These are phyloP conservation scores for Colletotrichum noveboracense DNA, from an alignment of 2,329 filamentous ascomycete genomes.

Conservation along the genomic window DNA sequence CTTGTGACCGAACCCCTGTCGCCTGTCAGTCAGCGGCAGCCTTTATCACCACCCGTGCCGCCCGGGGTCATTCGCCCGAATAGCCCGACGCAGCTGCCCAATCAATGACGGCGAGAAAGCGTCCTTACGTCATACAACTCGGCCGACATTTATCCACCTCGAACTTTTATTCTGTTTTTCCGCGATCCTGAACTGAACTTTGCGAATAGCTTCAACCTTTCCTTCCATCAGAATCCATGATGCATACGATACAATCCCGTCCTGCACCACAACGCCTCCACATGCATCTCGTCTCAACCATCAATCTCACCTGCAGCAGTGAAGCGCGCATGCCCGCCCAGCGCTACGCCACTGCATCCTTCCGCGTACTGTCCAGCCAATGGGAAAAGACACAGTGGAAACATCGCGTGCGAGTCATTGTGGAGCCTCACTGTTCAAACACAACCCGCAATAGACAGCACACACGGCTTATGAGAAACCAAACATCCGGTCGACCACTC, in stretches of 20 bases:
- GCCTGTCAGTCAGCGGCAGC: not conserved
- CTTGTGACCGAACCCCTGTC: not conserved
- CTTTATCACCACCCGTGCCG: not conserved
- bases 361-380: not conserved
- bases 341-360: slow-evolving; percentile 3
- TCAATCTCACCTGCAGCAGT: not conserved
- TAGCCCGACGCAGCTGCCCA: not conserved
- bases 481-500: not conserved
- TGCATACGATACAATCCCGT: not conserved
- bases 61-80: not conserved
- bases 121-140: slow-evolving; percentile 2
- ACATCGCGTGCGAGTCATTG: not conserved
- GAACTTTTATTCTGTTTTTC: not conserved
- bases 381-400: not conserved
- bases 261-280: not conserved
- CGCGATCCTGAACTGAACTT: not conserved
- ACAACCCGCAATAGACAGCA: not conserved
- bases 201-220: not conserved
- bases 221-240: not conserved
- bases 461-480: not conserved
- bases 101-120: not conserved
- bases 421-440: not conserved
- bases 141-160: not conserved
- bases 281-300: not conserved
- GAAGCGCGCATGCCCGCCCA: not conserved